Percentiles rank a stretch among this genome's conserved stretches.
Evolutionary conservation across 139 green algal species (phyloP).

Genomic region (Tetradesmus lagerheimii): DNA sequence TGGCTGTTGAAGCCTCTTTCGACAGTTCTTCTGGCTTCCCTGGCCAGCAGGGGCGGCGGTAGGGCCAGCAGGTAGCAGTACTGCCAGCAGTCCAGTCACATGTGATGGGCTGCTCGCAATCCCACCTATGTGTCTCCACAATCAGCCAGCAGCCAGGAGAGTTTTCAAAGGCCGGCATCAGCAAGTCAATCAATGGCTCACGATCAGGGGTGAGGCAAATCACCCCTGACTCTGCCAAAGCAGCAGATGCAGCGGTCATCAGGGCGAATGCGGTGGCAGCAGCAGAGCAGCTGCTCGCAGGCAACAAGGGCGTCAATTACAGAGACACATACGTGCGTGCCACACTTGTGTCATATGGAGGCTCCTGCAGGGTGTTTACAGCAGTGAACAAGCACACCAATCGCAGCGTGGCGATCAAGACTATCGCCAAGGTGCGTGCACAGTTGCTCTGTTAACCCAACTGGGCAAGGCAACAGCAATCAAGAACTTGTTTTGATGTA

Average conservation of each 20-base stretch:
- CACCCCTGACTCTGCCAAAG: slow-evolving; percentile 3
- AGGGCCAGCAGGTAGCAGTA: background rate
- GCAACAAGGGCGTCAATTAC: slow-evolving; percentile 22
- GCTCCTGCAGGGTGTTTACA: slow-evolving; percentile 46
- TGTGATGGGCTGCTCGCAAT: slow-evolving; percentile 43
- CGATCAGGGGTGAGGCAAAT: background rate
- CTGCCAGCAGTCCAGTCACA: background rate
- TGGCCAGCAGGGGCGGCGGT: background rate
- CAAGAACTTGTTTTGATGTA: no score
- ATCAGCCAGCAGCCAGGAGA: background rate
- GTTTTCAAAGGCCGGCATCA: background rate
- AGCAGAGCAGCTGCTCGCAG: slow-evolving; percentile 31
- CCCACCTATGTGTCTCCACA: slow-evolving; percentile 4
- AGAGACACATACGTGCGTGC: slow-evolving; percentile 48
- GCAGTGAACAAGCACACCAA: slow-evolving; percentile 37
- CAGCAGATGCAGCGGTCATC: background rate
- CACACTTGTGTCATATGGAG: slow-evolving; percentile 49
- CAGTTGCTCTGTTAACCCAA: background rate
- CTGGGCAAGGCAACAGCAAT: no score
- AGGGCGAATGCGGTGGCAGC: background rate
- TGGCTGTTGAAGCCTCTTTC: background rate
- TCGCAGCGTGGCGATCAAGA: slow-evolving; percentile 62
- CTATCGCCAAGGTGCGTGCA: slow-evolving; percentile 61
- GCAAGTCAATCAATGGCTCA: background rate
- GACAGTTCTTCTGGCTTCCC: background rate